Percentiles rank a stretch among this genome's conserved stretches.
Conservation (phyloP, 148 eudicot species). For the Rhododendron simsii region DNA sequence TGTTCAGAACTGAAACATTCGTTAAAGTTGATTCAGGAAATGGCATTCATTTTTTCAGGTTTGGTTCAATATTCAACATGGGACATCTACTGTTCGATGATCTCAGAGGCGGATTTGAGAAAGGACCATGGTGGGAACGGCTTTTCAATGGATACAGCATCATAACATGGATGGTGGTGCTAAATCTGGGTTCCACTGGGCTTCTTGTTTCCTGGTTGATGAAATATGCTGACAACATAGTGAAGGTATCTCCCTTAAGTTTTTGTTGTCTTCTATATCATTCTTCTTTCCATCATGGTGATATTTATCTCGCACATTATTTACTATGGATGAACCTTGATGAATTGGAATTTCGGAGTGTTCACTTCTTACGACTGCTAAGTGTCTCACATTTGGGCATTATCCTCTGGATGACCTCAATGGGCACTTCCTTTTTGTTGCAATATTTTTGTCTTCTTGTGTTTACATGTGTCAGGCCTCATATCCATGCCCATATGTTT, state of each 20-base stretch:
- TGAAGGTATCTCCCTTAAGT: constrained; percentile 47
- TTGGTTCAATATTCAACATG: constrained; percentile 90
- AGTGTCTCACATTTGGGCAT: background rate
- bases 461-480: background rate
- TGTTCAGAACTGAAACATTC: background rate
- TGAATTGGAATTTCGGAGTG: background rate
- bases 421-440: background rate
- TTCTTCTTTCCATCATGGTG: background rate
- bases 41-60: constrained; percentile 38
- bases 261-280: background rate
- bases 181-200: constrained; percentile 94
- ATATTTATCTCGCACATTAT: background rate
- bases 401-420: background rate
- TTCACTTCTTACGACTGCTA: background rate
- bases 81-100: constrained; percentile 72
- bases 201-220: constrained; percentile 94
- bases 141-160: constrained; percentile 78
- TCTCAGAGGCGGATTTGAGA: constrained; percentile 79
- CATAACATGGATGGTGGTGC: constrained; percentile 91
- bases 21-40: background rate
- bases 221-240: constrained; percentile 96
- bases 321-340: background rate
- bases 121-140: constrained; percentile 93
- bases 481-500: background rate
- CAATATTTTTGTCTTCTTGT: background rate